Conservation (phyloP, 106 monocot species). For the Platanthera guangdongensis region DNA sequence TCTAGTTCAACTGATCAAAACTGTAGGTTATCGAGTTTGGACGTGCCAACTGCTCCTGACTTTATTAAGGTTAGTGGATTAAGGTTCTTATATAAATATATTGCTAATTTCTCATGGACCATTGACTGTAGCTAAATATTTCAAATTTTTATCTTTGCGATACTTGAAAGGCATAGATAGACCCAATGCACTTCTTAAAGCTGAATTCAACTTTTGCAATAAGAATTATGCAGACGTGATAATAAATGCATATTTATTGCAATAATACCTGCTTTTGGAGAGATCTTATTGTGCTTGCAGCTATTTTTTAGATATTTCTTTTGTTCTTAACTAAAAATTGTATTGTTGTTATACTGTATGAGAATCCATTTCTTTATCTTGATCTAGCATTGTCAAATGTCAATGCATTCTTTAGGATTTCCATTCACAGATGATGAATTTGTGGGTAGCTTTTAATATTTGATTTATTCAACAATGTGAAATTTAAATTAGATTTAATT, state of each 20-base stretch:
- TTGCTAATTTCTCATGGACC: background rate
- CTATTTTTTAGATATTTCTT: background rate
- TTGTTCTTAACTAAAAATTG: too few species aligned
- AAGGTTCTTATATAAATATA: background rate
- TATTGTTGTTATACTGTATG: too few species aligned
- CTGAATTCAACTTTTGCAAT: background rate
- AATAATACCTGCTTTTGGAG: background rate
- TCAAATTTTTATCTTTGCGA: background rate
- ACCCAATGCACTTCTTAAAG: background rate
- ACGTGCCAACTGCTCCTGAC: conserved; percentile 4
- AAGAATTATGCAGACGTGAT: background rate
- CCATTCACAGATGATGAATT: background rate
- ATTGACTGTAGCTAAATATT: background rate
- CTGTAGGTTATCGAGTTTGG: conserved; percentile 15
- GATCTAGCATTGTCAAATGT: background rate
- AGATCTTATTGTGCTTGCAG: background rate
- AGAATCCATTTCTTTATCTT: too few species aligned
- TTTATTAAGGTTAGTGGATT: conserved; percentile 23
- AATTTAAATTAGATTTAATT: background rate
- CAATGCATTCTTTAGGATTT: background rate
- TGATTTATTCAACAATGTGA: background rate
- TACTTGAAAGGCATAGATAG: background rate
- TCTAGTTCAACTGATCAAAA: background rate
- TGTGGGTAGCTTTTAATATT: background rate
- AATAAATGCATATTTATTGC: background rate